phyloP scores from a whole-genome alignment of 108 stramenopile species.

The Conticribra guillardii region DNA sequence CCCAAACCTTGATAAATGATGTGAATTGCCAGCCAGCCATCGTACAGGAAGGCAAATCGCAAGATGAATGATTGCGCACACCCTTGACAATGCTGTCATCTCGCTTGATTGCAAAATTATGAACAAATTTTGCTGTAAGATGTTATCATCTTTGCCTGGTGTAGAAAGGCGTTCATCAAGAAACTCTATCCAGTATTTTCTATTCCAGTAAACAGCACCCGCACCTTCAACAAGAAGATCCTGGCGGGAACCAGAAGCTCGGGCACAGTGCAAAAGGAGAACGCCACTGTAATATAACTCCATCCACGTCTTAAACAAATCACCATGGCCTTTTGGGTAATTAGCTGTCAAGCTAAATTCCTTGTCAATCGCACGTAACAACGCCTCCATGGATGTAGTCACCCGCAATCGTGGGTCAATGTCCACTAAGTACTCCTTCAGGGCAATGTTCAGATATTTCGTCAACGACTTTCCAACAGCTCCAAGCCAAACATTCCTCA shows the following conservation, averaged over 20 bases:
- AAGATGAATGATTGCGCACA: no score
- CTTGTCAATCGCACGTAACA: slow-evolving; percentile 19
- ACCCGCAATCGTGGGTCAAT: slow-evolving; percentile 28
- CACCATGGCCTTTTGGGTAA: slow-evolving; percentile 25
- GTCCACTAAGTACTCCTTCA: slow-evolving; percentile 16
- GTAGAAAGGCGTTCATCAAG: neutral
- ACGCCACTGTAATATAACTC: slow-evolving; percentile 4
- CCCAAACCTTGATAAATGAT: no score
- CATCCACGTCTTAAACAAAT: slow-evolving; percentile 16
- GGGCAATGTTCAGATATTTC: slow-evolving; percentile 11
- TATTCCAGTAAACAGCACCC: slow-evolving; percentile 11
- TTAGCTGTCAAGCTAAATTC: slow-evolving; percentile 23
- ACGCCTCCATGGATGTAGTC: slow-evolving; percentile 17
- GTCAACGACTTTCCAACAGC: slow-evolving; percentile 15
- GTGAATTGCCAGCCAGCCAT: no score
- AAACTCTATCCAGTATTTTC: slow-evolving; percentile 11
- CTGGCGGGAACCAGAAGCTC: slow-evolving; percentile 11
- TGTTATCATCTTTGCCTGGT: slow-evolving; percentile 1
- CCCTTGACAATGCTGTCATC: no score
- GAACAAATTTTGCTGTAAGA: slow-evolving; percentile 5
- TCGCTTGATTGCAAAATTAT: no score
- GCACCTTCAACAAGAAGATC: slow-evolving; percentile 19
- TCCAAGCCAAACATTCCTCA: slow-evolving; percentile 27
- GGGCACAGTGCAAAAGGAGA: slow-evolving; percentile 13
- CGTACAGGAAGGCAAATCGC: no score